Percentiles rank a stretch among this genome's conserved stretches.
These are phyloP conservation scores for Russula compacta DNA, from an alignment of 768 basidiomycete genomes.

Conservation along the genomic window DNA sequence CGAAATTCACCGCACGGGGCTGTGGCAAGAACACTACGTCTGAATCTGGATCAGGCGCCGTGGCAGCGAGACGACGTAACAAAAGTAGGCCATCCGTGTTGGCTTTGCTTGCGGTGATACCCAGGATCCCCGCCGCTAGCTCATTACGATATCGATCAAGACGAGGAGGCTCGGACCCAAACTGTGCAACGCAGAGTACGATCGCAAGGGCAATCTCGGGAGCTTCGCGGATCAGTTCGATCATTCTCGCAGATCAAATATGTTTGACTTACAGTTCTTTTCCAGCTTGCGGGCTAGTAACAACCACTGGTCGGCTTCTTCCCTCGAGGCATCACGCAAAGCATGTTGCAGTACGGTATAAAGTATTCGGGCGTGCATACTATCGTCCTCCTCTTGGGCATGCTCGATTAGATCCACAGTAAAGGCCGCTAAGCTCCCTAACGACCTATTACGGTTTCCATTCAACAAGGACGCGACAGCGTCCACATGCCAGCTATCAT, in stretches of 20 bases:
- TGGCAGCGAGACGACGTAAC: constrained; percentile 58
- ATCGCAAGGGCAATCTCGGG: constrained; percentile 63
- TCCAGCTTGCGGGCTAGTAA: constrained; percentile 55
- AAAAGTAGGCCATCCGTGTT: constrained; percentile 59
- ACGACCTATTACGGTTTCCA: constrained; percentile 19
- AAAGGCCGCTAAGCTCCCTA: constrained; percentile 27
- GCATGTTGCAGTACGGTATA: constrained; percentile 50
- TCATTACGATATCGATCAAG: constrained; percentile 84
- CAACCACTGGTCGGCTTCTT: constrained; percentile 75
- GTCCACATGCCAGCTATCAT: constrained; percentile 42
- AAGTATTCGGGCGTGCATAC: constrained; percentile 52
- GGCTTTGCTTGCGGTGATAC: constrained; percentile 52
- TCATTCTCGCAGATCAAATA: not conserved
- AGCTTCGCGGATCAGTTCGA: constrained; percentile 34
- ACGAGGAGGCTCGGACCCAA: constrained; percentile 58
- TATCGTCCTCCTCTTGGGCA: constrained; percentile 33
- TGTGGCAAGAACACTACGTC: constrained; percentile 80
- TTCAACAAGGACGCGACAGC: constrained; percentile 31
- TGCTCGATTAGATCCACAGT: constrained; percentile 27
- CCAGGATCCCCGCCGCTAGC: constrained; percentile 70
- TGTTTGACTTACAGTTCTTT: constrained; percentile 41
- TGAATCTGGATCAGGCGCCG: constrained; percentile 71
- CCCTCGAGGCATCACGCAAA: constrained; percentile 46
- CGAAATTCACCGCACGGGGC: constrained; percentile 74
- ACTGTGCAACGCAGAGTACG: constrained; percentile 47